Base-by-base conservation (phyloP, 345 rosid genomes). In the Lumnitzera littorea region DNA sequence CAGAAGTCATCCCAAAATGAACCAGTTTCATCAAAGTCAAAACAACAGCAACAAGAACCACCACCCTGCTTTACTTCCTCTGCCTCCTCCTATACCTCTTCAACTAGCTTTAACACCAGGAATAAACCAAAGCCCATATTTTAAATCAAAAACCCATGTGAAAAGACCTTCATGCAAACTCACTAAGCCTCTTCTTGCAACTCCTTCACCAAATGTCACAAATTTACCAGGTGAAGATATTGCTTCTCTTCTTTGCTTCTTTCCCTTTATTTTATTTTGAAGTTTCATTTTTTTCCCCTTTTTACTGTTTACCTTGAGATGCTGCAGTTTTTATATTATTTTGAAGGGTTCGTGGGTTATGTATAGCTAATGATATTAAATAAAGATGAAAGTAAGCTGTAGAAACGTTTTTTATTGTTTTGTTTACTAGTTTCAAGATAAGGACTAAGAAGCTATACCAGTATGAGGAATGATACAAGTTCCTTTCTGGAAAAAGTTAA, bases 31-130 rank as follows among this genome's bases (percentile, higher is more conserved):
- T 36, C 43, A 36, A 36, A 78, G 77, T 15, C 71, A 73, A 67
- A 76, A 65, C 46, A 70, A 76, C 55, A 50, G 31, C 63, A n/a
- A 20, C 48, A 11, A 56, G 55, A 4, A 27, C 20, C 20, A 20
- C 20, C 20, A 23, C 27, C 56, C 7, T 20, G 56, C 14, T 53
- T 24, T 29, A 53, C 24, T 24, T 29, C 56, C 56, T 12, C 15
- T 13, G 24, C 56, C 56, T 53, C 27, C 56, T 20, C 68, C 82
- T 70, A 24, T 79, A 52, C 88, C 87, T 58, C 75, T 78, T 49
- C 86, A 72, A 15, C 80, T 71, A 16, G 80, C 85, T 73, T 50
- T 70, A n/a, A 24, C 79, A 48, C 87, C 84, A 17, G 74, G 75
- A 56, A 36, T 71, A 58, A 72, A 70, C 61, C 80, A 66, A 51